Evolutionary conservation across 2,329 filamentous ascomycete species (phyloP), one percentile per base, ranked within the genome.

Genomic region (Trichothecium sympodiale): DNA sequence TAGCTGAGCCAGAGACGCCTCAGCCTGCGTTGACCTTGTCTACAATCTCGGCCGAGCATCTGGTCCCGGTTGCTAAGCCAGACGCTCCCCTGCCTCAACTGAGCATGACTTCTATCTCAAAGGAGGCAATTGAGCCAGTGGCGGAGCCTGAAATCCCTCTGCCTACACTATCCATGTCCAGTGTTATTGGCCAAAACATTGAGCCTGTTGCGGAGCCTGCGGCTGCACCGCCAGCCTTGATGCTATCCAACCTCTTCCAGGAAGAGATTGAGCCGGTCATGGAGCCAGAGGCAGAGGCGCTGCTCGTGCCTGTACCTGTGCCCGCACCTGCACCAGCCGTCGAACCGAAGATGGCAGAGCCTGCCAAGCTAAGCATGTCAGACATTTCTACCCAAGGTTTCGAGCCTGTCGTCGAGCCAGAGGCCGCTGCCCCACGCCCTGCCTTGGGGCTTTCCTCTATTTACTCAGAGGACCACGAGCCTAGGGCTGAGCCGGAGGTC

Each of bases 21-120:
- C 46, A 48, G 1, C 53, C 57, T 5, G 43, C 49, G 1, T 49
- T 66, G 26, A 57, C 48, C 31, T 43, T 67, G 14, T 65, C 65
- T 0, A 43, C 39, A 3, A 56, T 68, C 23, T 53, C 59, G 28
- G 44, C 50, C 2, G 55, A 66, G 41, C 46, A 54, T 27, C 33
- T 45, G 13, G 50, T 49, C 33, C 52, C 52, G n/a, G 40, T 41
- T 29, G 44, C 46, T 3, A 51, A 52, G 38, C 53, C 51, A 13
- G 48, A 50, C 31, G 34, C 44, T 16, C 41, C 45, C 36, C 41
- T 43, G 29, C 50, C 54, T 5, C 35, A 42, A 5, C 38, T 58
- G 33, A 49, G 36, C 53, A 38, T 61, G 25, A 56, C 59, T 5
- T 39, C 36, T 13, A 53, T 63, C 29, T 32, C 43, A 3, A 39